Evolutionary conservation across 2,329 filamentous ascomycete species (phyloP), one percentile per base, ranked within the genome.

Genomic region (Aspergillus phoenicis): DNA sequence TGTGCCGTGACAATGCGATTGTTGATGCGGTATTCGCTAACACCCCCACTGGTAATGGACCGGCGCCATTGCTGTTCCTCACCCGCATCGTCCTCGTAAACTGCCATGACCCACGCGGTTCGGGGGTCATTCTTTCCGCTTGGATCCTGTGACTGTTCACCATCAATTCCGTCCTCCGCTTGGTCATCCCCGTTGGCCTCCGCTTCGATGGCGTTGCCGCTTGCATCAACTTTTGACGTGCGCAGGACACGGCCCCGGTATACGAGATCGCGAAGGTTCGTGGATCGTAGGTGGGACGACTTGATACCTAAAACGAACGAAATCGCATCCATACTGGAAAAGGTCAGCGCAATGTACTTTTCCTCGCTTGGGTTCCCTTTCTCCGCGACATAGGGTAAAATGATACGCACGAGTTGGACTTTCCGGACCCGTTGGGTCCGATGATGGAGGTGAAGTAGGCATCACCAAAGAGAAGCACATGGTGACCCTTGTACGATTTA

Each of bases 381-480:
- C 7, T 33, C 22, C 24, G 47, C 47, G 28, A 38, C 15, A 41
- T 17, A 11, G 11, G 22, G 17, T 36, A 22, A 20, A 39, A 20
- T 43, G 28, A 53, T 38, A 82, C 88, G 75, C 80, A 94, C 91
- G 93, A 97, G 77, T 99, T 99, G 20, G 95, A 99, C 79, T 99
- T 99, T 66, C 95, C 95, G 38, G 95, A 98, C 82, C 95, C 95
- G 93, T 99, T 99, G 75, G 95, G 95, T 5, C 96, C 95, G 73
- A 99, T 98, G 73, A 99, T 97, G 45, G 95, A 99, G 53, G 95
- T 99, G 78, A 99, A 99, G 80, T 97, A 98, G 2, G 93, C 96
- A 81, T 99, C 94, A 73, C 94, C 94, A 72, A 99, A 97, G 57
- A 97, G 87, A 48, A 99, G 87, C 62, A 87, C 89, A 81, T 99